Evolutionary conservation across 2,329 filamentous ascomycete species (phyloP).

Genomic region (Colletotrichum sp.): DNA sequence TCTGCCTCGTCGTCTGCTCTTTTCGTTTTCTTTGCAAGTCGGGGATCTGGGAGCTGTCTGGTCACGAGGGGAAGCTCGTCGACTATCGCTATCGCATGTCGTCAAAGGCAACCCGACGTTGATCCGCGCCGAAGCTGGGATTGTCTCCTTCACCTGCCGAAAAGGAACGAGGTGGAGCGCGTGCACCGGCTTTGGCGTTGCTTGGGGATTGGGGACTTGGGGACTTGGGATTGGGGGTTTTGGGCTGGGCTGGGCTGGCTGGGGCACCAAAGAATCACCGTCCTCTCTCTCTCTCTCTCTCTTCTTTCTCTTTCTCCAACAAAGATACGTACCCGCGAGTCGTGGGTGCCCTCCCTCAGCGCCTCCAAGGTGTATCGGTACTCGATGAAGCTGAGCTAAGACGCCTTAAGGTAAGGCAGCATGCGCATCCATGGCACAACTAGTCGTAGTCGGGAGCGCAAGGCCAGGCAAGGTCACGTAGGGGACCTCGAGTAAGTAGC

Average conservation of each 20-base stretch:
- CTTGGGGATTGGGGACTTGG: not conserved
- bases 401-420: not conserved
- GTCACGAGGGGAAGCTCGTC: slow-evolving; percentile 2
- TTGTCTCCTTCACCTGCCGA: slow-evolving; percentile 10
- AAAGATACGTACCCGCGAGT: slow-evolving; percentile 1
- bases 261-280: not conserved
- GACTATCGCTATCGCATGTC: slow-evolving; percentile 17
- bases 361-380: not conserved
- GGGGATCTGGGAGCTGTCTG: not conserved
- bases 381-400: not conserved
- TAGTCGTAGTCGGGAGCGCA: not conserved
- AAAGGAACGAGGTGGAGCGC: not conserved
- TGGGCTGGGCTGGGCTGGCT: not conserved
- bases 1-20: not conserved
- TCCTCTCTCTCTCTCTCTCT: not conserved
- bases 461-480: not conserved
- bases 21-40: not conserved
- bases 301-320: not conserved
- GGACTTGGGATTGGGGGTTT: not conserved
- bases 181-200: not conserved
- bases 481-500: not conserved
- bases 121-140: slow-evolving; percentile 21
- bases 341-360: not conserved
- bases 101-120: slow-evolving; percentile 20
- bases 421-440: not conserved